Conservation (phyloP, 805 yeast genomes). For the Wickerhamomyces ciferrii region DNA sequence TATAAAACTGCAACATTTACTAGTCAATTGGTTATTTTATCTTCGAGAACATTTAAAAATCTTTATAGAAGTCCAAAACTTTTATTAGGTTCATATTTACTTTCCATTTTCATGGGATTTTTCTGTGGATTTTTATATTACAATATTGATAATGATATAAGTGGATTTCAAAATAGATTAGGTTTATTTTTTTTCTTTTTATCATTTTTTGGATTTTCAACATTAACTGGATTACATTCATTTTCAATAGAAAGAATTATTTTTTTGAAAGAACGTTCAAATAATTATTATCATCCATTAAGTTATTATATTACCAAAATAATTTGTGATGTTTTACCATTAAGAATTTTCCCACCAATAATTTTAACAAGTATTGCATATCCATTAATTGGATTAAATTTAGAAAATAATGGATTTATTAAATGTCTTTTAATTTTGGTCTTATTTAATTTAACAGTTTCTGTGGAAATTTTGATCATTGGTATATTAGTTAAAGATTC, state of each 20-base stretch:
- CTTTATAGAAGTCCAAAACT: conserved; percentile 88
- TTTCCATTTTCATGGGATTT: conserved; percentile 71
- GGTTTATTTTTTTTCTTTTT: conserved; percentile 90
- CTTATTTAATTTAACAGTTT: conserved; percentile 80
- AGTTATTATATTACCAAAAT: conserved; percentile 85
- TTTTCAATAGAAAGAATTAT: conserved; percentile 86
- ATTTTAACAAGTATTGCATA: conserved; percentile 75
- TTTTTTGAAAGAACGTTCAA: conserved; percentile 89
- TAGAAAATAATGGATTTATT: conserved; percentile 69
- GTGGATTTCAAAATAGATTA: conserved; percentile 94
- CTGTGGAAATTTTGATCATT: conserved; percentile 78
- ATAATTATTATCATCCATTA: conserved; percentile 85
- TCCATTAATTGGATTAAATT: conserved; percentile 85
- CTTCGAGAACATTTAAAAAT: conserved; percentile 87
- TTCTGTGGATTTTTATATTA: conserved; percentile 86
- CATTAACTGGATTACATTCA: conserved; percentile 86
- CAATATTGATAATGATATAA: conserved; percentile 78
- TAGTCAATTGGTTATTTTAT: conserved; percentile 66
- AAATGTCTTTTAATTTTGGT: conserved; percentile 67
- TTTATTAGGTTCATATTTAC: conserved; percentile 76
- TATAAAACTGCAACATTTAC: conserved; percentile 45
- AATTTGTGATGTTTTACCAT: conserved; percentile 86
- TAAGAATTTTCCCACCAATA: conserved; percentile 89
- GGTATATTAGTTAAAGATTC: conserved; percentile 87
- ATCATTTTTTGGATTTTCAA: conserved; percentile 90